Evolutionary conservation across 169 alveolate genomes (phyloP).

Genomic region (Plasmodium ovale): DNA sequence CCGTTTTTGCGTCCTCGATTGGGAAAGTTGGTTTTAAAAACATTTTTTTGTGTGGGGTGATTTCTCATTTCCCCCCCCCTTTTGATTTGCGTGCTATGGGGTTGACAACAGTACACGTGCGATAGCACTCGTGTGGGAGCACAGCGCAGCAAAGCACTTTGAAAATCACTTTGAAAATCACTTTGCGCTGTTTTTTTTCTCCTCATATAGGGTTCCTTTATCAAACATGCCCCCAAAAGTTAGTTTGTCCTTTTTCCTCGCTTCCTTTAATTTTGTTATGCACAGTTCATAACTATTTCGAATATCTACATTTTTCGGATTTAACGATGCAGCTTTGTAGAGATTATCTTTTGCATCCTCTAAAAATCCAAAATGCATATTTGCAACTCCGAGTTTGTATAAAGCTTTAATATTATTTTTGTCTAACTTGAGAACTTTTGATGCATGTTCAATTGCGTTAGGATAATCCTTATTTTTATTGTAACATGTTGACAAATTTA

Average conservation of each 20-base stretch:
- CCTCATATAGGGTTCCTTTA: constrained; percentile 57
- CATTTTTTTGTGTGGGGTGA: too few relatives aligned
- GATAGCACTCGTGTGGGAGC: too few relatives aligned
- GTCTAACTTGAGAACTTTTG: constrained; percentile 84
- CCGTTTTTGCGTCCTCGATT: too few relatives aligned
- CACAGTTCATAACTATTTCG: constrained; percentile 75
- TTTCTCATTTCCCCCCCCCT: too few relatives aligned
- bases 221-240: constrained; percentile 80
- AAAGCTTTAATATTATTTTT: constrained; percentile 83
- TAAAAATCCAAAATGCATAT: constrained; percentile 79
- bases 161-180: too few relatives aligned
- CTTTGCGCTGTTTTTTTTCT: constrained; percentile 56
- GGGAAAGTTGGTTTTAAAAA: too few relatives aligned
- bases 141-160: too few relatives aligned
- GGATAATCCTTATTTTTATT: constrained; percentile 81
- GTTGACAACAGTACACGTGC: too few relatives aligned
- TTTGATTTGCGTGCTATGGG: too few relatives aligned
- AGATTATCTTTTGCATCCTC: constrained; percentile 84
- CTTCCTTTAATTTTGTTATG: constrained; percentile 76
- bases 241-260: constrained; percentile 77
- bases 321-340: constrained; percentile 78
- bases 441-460: constrained; percentile 84
- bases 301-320: constrained; percentile 85
- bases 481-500: constrained; percentile 78
- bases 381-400: constrained; percentile 87